Base-by-base conservation (phyloP, 192 early-diverging fungal genomes). In the Gorgonomyces haynaldii region DNA sequence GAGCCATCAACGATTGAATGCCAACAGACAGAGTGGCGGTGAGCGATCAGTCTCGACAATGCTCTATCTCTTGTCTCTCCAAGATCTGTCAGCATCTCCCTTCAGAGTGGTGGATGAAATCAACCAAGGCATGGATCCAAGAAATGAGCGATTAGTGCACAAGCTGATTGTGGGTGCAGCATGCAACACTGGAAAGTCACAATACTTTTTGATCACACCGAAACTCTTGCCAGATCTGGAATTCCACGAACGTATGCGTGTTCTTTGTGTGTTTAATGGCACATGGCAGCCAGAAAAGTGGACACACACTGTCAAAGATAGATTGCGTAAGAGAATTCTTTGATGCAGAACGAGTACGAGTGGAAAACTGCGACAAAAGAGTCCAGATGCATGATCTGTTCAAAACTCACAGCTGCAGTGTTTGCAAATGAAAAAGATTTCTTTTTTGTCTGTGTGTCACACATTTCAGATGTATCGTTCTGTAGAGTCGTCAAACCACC, bases 21-120 rank as follows among this genome's bases (percentile, higher is more conserved):
- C 76, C 12, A 84, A 86, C 27, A 79, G 96, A 5, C 96, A 98
- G 65, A 95, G 89, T 1, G 96, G 93, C 42, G 96, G 83, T 30
- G 95, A 98, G 54, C 80, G 93, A 7, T 81, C 91, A 0, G 95
- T 98, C 17, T 86, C 89, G 2, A 98, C 96, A 0, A 96, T 96
- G 38, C 64, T 94, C 51, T 98, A 96, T 54, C 61, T 98, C 43
- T 90, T 94, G 79, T 71, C 96, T 12, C 74, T 98, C 42, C 96
- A 98, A 74, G 57, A 65, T 9, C 62, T 96, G 27, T 84, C 91
- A 3, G 74, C 69, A 39, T 75, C 88, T 6, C 93, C 96, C 13
- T 98, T 98, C 81, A 82, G 96, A 41, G 88, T 96, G 0, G 96
- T 98, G 9, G 96, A 98, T 69, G 96, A 98, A 64, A 98, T 98